These are phyloP conservation scores for Fusarium sp. DNA, from an alignment of 2,329 filamentous ascomycete genomes.

Conservation along the genomic window DNA sequence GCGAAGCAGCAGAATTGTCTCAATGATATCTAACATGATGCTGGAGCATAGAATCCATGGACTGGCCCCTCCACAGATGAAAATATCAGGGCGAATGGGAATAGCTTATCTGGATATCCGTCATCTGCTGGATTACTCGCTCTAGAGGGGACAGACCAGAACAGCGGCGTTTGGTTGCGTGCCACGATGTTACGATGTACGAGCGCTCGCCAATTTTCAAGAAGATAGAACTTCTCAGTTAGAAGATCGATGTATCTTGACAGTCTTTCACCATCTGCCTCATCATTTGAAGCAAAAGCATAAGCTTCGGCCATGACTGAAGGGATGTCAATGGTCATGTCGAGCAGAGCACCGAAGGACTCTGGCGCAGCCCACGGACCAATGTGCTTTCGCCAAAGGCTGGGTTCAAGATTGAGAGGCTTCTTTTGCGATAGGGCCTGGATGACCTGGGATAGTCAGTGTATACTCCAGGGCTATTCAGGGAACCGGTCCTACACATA, in stretches of 20 bases:
- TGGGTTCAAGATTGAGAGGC: not conserved
- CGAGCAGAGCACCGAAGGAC: not conserved
- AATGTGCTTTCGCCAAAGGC: not conserved
- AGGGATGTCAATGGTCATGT: not conserved
- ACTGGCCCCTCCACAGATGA: not conserved
- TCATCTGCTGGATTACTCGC: not conserved
- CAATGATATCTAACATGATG: not conserved
- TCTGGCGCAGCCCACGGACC: not conserved
- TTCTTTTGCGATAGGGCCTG: not conserved
- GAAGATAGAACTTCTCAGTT: not conserved
- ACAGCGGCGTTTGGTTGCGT: not conserved
- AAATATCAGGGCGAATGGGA: not conserved
- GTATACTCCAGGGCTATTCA: rapidly evolving
- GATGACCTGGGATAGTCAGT: not conserved
- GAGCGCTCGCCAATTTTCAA: not conserved
- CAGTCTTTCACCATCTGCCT: rapidly evolving
- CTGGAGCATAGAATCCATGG: not conserved
- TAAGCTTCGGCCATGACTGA: not conserved
- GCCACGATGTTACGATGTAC: not conserved
- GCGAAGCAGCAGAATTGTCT: not conserved
- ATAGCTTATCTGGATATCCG: not conserved
- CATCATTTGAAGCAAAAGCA: rapidly evolving
- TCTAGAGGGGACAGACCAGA: not conserved
- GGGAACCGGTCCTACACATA: not conserved
- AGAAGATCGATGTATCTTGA: not conserved